Evolutionary conservation across 192 early-diverging fungal species (phyloP), one percentile per base, ranked within the genome.

Genomic region (Backusella westeae): DNA sequence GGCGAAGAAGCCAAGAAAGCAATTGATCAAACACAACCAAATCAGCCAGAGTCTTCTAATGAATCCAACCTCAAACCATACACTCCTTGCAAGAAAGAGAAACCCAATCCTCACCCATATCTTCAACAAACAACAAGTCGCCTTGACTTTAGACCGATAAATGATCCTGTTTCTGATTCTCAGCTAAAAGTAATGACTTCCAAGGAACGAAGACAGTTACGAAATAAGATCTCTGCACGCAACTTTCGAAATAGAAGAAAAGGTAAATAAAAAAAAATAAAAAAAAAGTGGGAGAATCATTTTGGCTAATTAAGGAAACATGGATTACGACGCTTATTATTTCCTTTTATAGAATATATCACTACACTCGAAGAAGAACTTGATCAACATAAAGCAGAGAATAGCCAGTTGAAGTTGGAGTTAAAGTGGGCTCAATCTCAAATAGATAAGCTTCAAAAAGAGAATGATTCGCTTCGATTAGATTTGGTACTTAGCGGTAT

Each of bases 201-300:
- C 6, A 91, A 89, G 73, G 90, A 93, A 80, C 84, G 90, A 26
- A 83, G 92, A 44, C 90, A 91, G 80, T 81, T 92, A 75, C 80
- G 92, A 75, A 93, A 93, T 84, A 93, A 93, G 74, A 91, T 93
- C 35, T 90, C 89, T 29, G 92, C 92, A 34, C 84, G 91, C 74
- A 92, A 91, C 80, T 93, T 93, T 80, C 82, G 92, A 26, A 84
- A 88, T 65, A 87, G 92, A 42, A 81, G 91, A 78, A 93, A 93
- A 82, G 92, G 80, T 81, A 59, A 69, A 63, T 15, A 32, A 66
- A 67, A 66, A 67, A 34, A 67, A 35, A 59, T 34, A 63, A 32
- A 46, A 67, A 34, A 67, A 35, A 15, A 23, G 34, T 49, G 19
- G 46, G 19, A 26, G 23, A 63, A 12, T 63, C 23, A 8, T 63